These are phyloP conservation scores for Globisporangium cystogenes DNA, from an alignment of 352 stramenopile genomes.

Conservation along the genomic window DNA sequence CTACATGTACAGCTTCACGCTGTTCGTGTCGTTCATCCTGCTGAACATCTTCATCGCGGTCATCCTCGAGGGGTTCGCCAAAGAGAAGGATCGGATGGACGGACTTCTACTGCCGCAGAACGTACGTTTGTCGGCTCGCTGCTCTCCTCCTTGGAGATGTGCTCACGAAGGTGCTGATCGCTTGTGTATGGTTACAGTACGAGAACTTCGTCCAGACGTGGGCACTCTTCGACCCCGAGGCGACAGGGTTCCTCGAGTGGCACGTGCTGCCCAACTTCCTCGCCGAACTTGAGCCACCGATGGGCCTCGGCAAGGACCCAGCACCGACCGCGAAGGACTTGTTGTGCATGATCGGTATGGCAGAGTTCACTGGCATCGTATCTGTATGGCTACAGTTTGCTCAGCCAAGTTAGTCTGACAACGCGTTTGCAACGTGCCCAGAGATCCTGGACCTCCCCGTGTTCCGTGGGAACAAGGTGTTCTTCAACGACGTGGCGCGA, in stretches of 20 bases:
- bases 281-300: conserved; percentile 45
- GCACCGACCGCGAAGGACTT: conserved; percentile 41
- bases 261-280: conserved; percentile 62
- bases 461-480: conserved; percentile 55
- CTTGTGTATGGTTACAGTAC: conserved; percentile 38
- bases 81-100: conserved; percentile 62
- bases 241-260: conserved; percentile 76
- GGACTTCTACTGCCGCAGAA: conserved; percentile 47
- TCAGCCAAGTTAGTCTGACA: not conserved
- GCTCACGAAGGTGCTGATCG: too few species aligned
- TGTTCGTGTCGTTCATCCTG: conserved; percentile 87
- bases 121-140: conserved; percentile 17
- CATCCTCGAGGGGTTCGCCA: conserved; percentile 88
- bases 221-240: conserved; percentile 77
- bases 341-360: conserved; percentile 36
- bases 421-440: conserved; percentile 2
- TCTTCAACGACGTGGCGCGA: conserved; percentile 59
- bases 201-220: conserved; percentile 74
- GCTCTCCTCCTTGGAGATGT: too few species aligned
- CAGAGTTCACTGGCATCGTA: too few species aligned
- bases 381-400: not conserved
- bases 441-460: conserved; percentile 47
- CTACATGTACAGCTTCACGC: conserved; percentile 86
- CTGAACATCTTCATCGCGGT: conserved; percentile 92
- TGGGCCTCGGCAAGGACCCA: conserved; percentile 48